Evolutionary conservation across 2,329 filamentous ascomycete genomes (phyloP).

Genomic region (Neopestalotiopsis clavispora): DNA sequence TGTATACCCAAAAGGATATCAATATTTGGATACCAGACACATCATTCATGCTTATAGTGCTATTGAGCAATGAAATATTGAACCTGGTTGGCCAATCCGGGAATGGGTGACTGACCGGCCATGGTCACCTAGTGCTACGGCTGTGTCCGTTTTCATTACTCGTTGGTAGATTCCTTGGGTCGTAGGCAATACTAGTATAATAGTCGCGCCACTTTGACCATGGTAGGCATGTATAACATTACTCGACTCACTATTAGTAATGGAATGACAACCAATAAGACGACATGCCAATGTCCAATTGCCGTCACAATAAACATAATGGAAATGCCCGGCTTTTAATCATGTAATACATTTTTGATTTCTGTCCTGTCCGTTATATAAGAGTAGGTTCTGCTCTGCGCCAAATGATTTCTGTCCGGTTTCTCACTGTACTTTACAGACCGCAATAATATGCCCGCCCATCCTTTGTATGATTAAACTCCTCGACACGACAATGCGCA

Average conservation of each 20-base stretch:
- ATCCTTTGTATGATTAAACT: slow-evolving; percentile 13
- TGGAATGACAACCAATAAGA: not conserved
- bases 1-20: not conserved
- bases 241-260: not conserved
- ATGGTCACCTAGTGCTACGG: not conserved
- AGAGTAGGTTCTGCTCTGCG: not conserved
- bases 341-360: slow-evolving; percentile 2
- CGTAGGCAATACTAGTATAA: not conserved
- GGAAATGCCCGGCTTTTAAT: not conserved
- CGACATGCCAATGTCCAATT: not conserved
- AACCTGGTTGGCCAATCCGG: not conserved
- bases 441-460: not conserved
- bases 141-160: too few relatives aligned
- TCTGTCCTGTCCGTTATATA: slow-evolving; percentile 9
- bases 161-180: too few relatives aligned
- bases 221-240: not conserved
- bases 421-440: slow-evolving; percentile 4
- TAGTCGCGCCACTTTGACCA: not conserved
- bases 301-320: not conserved
- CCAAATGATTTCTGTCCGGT: not conserved
- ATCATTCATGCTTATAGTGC: not conserved
- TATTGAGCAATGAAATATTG: not conserved
- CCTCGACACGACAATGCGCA: slow-evolving; percentile 13
- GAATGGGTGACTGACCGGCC: not conserved
- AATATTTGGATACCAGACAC: not conserved